phyloP scores from a whole-genome alignment of 83 land plant genomes.

The Picea engelmannii region DNA sequence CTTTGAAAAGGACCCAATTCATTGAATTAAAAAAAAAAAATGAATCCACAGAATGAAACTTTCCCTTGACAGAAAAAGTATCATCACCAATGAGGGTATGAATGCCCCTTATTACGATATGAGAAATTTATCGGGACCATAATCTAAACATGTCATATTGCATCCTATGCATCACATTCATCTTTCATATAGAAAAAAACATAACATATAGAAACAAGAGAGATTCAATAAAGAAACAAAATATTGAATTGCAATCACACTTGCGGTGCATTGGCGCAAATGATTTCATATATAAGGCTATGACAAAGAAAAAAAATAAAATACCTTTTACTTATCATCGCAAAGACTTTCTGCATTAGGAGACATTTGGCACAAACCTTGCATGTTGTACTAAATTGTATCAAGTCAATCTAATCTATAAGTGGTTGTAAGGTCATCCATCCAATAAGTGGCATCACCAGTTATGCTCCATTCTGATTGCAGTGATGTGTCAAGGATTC shows the following conservation, averaged over 20 bases:
- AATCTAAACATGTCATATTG: no score
- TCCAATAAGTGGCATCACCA: slow-evolving; percentile 32
- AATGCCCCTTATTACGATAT: no score
- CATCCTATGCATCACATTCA: no score
- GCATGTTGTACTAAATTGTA: slow-evolving; percentile 42
- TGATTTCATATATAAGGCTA: background rate
- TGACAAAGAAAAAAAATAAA: slow-evolving; percentile 4
- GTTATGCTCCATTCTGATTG: slow-evolving; percentile 33
- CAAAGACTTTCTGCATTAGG: slow-evolving; percentile 22
- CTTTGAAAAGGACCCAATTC: no score
- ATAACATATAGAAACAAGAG: slow-evolving; percentile 57
- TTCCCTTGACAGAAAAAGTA: no score
- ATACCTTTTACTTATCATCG: slow-evolving; percentile 1
- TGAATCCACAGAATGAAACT: no score
- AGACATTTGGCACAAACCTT: slow-evolving; percentile 63
- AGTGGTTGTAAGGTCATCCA: slow-evolving; percentile 31
- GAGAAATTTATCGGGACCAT: no score
- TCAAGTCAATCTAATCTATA: slow-evolving; percentile 31
- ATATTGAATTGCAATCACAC: slow-evolving; percentile 4
- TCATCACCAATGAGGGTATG: no score
- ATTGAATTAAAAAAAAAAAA: no score
- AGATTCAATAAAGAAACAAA: slow-evolving; percentile 13
- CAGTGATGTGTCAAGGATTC: slow-evolving; percentile 18
- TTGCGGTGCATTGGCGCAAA: background rate
- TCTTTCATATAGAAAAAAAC: slow-evolving; percentile 72